Evolutionary conservation across 441 rosid genomes (phyloP), one percentile per base, ranked within the genome.

Genomic region (Flueggea neowawraea): DNA sequence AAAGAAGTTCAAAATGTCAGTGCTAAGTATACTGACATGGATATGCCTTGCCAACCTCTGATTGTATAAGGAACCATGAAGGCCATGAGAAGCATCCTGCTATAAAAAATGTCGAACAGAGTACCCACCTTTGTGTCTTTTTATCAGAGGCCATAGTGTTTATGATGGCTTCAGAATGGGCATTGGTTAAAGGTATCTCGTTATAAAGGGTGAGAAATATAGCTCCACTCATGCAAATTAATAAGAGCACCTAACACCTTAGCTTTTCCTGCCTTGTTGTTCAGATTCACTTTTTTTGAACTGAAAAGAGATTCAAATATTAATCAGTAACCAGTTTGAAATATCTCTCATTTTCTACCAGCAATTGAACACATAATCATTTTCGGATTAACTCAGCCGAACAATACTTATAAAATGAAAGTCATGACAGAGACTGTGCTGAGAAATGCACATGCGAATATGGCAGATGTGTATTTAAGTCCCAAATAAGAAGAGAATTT

Each of bases 361-460:
- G 28, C 50, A 15, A 57, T 28, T 16, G 12, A 15, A 14, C 22
- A 39, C 11, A 12, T n/a, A 48, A 31, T 31, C 28, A 1, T 6
- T 47, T 49, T 14, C 48, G 53, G n/a, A 43, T 39, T 31, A 58
- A 44, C 22, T 31, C 82, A 85, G 91, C 91, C 69, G 16, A 88
- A 80, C 31, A 80, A 74, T 50, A 85, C 28, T 56, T 91, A 84
- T 73, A 85, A 68, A 45, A 84, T 14, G 74, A 84, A 85, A 8
- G 95, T 88, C 76, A 69, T 62, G 9, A 80, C 91, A 16, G 95
- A 91, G 28, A 84, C 88, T 58, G 75, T 73, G 73, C 85, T 88
- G 73, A 85, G 50, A 53, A 86, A 88, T 16, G 90, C 90, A 43
- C 91, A 79, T 0, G 95, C 58, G 61, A 85, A 79, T 36, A 85